Evolutionary conservation across 495 filamentous ascomycete genomes (phyloP).

Genomic region (Neurospora hispaniola): DNA sequence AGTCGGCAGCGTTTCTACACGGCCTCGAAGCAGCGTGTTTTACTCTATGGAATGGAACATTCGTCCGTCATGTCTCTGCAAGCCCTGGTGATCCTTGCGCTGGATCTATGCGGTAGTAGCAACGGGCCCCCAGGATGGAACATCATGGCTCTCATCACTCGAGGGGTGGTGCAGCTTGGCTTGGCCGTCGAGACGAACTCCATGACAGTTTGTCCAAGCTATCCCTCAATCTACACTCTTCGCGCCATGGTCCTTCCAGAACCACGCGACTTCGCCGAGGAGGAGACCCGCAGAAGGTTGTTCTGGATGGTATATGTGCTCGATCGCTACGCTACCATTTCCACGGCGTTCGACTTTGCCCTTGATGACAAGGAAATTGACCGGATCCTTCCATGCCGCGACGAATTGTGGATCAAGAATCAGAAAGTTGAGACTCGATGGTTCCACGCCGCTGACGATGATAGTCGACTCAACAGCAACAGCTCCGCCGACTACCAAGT

Average conservation of each 20-base stretch:
- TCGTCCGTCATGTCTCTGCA: constrained; percentile 80
- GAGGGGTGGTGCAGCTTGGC: constrained; percentile 76
- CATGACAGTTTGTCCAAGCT: constrained; percentile 59
- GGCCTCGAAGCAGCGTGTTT: constrained; percentile 71
- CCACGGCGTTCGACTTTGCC: constrained; percentile 83
- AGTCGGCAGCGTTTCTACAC: constrained; percentile 63
- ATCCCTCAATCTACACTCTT: constrained; percentile 73
- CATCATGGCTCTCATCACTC: constrained; percentile 72
- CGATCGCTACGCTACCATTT: constrained; percentile 78
- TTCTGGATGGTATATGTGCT: constrained; percentile 93
- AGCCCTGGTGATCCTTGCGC: constrained; percentile 70
- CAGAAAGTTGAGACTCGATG: constrained; percentile 73
- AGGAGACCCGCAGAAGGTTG: constrained; percentile 68
- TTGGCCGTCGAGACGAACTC: constrained; percentile 72
- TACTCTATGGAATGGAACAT: constrained; percentile 76
- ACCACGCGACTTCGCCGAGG: constrained; percentile 74
- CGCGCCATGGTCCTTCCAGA: constrained; percentile 74
- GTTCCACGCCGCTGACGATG: constrained; percentile 50
- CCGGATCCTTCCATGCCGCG: constrained; percentile 72
- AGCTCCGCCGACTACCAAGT: constrained; percentile 45
- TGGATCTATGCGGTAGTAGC: constrained; percentile 67
- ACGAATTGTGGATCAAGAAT: constrained; percentile 76
- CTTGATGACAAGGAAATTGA: constrained; percentile 83
- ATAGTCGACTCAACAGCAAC: constrained; percentile 5
- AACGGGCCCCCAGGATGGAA: constrained; percentile 87